Conservation (phyloP, 2,329 filamentous ascomycete species). For the Chaetomium strumarium region DNA sequence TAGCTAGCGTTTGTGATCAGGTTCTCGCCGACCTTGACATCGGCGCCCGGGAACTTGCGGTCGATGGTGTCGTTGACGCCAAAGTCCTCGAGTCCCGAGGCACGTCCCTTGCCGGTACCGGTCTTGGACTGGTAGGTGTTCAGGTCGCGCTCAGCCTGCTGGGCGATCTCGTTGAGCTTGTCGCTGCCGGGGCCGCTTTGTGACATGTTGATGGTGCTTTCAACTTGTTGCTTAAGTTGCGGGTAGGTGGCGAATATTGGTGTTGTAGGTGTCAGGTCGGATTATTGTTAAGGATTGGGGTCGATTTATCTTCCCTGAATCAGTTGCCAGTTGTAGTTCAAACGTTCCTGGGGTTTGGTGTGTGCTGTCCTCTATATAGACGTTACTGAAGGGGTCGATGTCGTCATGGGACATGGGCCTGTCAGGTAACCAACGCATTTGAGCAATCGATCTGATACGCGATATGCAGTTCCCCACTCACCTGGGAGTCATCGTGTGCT, state of each 20-base stretch:
- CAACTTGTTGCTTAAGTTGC: neutral
- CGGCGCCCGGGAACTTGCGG: slow-evolving; percentile 39
- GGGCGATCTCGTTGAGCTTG: slow-evolving; percentile 38
- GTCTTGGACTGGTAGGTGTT: slow-evolving; percentile 46
- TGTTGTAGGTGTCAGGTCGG: too few species aligned
- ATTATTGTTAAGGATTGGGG: too few species aligned
- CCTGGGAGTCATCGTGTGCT: neutral
- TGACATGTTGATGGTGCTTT: slow-evolving; percentile 4
- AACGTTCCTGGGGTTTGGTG: neutral
- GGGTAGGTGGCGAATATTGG: neutral
- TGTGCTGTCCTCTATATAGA: neutral
- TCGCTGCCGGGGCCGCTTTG: slow-evolving; percentile 23
- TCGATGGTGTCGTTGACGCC: slow-evolving; percentile 38
- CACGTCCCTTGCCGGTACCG: slow-evolving; percentile 35
- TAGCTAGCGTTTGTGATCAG: slow-evolving; percentile 41
- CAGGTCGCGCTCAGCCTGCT: slow-evolving; percentile 42
- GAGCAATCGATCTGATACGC: neutral
- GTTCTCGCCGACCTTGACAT: slow-evolving; percentile 37
- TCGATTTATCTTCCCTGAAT: too few species aligned
- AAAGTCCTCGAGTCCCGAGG: slow-evolving; percentile 35
- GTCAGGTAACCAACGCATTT: neutral
- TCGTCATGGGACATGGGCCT: slow-evolving; percentile 12
- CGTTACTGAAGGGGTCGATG: neutral
- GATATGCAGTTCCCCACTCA: neutral
- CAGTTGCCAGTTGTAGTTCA: too few species aligned